Evolutionary conservation across 2,329 filamentous ascomycete genomes (phyloP), one percentile per base, ranked within the genome.

Genomic region (Nemania abortiva): DNA sequence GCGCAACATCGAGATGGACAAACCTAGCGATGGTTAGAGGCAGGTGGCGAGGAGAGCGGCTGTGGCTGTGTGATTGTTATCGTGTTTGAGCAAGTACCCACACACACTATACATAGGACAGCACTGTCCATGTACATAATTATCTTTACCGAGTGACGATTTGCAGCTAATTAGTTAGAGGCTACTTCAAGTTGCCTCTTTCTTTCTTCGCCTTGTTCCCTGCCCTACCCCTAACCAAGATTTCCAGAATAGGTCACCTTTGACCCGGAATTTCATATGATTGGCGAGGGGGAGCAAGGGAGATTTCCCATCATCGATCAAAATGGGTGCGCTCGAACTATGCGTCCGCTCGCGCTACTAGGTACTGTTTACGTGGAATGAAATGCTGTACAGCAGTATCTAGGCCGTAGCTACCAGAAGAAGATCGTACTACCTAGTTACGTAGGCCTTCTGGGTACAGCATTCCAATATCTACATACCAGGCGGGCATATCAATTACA

Each of bases 21-120:
- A 22, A 29, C 42, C 18, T 3, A 2, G 39, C 55, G 57, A 29
- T 47, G 63, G 49, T 61, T 63, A 49, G 52, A 6, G 42, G 66
- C 34, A 65, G 65, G 70, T 70, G 68, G 70, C 70, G 66, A 72
- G 66, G 58, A 61, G 47, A 54, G 65, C 61, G 65, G 56, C 58
- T 56, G 56, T 72, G 70, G 68, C 70, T 72, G 70, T 72, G 70
- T 71, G 70, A 47, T 34, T 60, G 53, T 63, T 61, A 54, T 67
- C 69, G 69, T 70, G 67, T 68, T 69, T 69, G 69, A 63, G 42
- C 58, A 2, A 42, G 63, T 45, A 39, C n/a, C 65, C 59, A 27
- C 11, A 31, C 50, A 27, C 27, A 55, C 49, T 18, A 9, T 15
- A 29, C 18, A 6, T 29, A 18, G 22, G 22, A 29, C 11, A 50